Base-by-base conservation (phyloP, 2,329 filamentous ascomycete genomes). In the Juglanconis oblonga region DNA sequence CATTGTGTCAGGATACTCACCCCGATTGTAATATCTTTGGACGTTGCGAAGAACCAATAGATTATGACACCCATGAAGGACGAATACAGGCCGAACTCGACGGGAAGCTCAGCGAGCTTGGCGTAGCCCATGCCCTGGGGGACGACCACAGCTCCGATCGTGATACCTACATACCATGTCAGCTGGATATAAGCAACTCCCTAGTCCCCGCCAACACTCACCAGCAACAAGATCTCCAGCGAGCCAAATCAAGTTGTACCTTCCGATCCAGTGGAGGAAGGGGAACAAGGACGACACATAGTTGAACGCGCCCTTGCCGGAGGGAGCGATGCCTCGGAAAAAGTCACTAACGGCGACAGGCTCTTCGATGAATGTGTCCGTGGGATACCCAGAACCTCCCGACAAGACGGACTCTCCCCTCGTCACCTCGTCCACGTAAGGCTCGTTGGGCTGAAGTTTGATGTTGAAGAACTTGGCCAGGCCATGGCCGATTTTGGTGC, bases 11-110 rank as follows among this genome's bases (percentile, higher is more conserved):
- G 36, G 65, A 53, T 2, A 83, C 87, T 76, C 80, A 91, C 89
- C 14, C 94, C 94, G 59, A 98, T 98, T 9, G 94, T 97, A 70
- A 99, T 98, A 74, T 99, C 94, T 72, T 98, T 99, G 13, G 94
- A 97, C 0, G 95, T 99, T 38, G 93, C 95, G 70, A 98, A 98
- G 71, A 97, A 90, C 94, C 94, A 98, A 76, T 99, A 99, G 63
- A 97, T 82, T 64, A 97, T 74, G 14, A 96, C 93, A 54, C 94
- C 95, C 83, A 97, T 95, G 71, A 99, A 98, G 0, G 94, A 97
- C 0, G 94, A 95, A 75, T 96, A 96, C 1, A 98, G 83, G 55
- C 94, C 94, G 69, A 88, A 98, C 71, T 98, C 82, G 5, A 89
- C 84, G 0, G 85, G 81, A n/a, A 98, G 81, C 62, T 88, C 83